Percentiles rank a stretch among this genome's conserved stretches.
These are phyloP conservation scores for Kalaharituber pfeilii DNA, from an alignment of 2,329 filamentous ascomycete species.

Conservation along the genomic window DNA sequence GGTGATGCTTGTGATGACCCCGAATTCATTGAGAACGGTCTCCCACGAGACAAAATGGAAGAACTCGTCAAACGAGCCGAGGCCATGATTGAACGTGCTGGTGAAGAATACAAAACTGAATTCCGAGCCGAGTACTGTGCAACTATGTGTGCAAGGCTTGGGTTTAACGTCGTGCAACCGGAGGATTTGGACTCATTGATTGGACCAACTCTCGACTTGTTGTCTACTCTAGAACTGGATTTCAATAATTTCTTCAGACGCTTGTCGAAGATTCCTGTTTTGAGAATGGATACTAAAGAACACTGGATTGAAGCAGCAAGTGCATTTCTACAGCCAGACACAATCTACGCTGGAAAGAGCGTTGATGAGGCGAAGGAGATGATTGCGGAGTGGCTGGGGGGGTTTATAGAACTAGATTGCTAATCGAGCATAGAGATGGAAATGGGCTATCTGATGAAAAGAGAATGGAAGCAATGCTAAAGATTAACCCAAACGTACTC, in stretches of 20 bases:
- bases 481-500: constrained; percentile 59
- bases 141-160: constrained; percentile 64
- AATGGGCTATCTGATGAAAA: constrained; percentile 38
- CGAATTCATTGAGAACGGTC: constrained; percentile 53
- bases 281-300: constrained; percentile 47
- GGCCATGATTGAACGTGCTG: constrained; percentile 58
- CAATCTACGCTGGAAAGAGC: constrained; percentile 37
- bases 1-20: constrained; percentile 54
- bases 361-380: constrained; percentile 48
- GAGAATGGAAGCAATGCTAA: constrained; percentile 56
- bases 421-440: constrained; percentile 37
- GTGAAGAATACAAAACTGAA: constrained; percentile 74
- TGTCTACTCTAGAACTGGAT: constrained; percentile 70
- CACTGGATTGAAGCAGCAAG: constrained; percentile 46
- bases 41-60: constrained; percentile 49
- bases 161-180: constrained; percentile 50
- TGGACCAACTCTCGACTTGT: constrained; percentile 61
- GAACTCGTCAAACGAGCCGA: constrained; percentile 66
- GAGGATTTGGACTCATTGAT: constrained; percentile 66
- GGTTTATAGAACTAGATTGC: constrained; percentile 53
- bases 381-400: constrained; percentile 38
- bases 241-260: constrained; percentile 89
- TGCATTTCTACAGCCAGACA: constrained; percentile 66
- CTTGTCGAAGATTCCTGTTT: constrained; percentile 45
- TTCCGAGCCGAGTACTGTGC: constrained; percentile 82